Percentiles rank a stretch among this genome's conserved stretches.
Conservation (phyloP, 805 yeast genomes). For the Lipomyces chichibuensis region DNA sequence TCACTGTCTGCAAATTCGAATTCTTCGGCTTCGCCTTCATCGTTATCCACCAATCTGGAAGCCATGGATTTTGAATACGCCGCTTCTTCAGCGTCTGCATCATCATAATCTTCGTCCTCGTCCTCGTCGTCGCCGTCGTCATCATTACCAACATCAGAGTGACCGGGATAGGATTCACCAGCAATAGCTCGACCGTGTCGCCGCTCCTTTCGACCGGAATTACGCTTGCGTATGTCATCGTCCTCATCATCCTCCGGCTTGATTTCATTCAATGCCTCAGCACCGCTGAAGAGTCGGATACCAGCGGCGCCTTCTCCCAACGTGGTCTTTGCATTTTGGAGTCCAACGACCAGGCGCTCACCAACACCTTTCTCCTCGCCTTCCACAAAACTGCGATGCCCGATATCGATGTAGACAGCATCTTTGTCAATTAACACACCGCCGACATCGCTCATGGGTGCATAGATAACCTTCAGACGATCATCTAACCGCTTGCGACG, state of each 20-base stretch:
- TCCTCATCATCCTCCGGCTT: constrained; percentile 49
- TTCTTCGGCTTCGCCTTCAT: constrained; percentile 49
- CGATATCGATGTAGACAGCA: constrained; percentile 92
- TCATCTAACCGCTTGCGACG: constrained; percentile 92
- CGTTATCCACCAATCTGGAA: constrained; percentile 1
- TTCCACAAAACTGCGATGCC: constrained; percentile 53
- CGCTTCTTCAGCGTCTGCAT: constrained; percentile 29
- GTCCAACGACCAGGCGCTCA: constrained; percentile 77
- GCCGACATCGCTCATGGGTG: constrained; percentile 99
- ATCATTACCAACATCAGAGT: constrained; percentile 41
- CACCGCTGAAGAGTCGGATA: constrained; percentile 68
- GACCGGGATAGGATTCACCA: constrained; percentile 33
- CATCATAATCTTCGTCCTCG: constrained; percentile 26
- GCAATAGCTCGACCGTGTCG: constrained; percentile 31
- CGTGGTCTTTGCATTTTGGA: constrained; percentile 70
- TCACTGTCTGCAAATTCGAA: constrained; percentile 52
- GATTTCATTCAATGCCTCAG: constrained; percentile 48
- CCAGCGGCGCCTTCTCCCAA: constrained; percentile 68
- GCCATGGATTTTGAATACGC: constrained; percentile 5
- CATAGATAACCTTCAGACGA: constrained; percentile 89
- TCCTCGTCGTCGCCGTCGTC: constrained; percentile 45
- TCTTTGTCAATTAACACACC: constrained; percentile 97
- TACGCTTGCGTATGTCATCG: constrained; percentile 49
- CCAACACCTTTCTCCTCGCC: constrained; percentile 78
- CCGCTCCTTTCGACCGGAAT: constrained; percentile 39